Conservation (phyloP, 1,284 basidiomycete species). For the Flammula alnicola region DNA sequence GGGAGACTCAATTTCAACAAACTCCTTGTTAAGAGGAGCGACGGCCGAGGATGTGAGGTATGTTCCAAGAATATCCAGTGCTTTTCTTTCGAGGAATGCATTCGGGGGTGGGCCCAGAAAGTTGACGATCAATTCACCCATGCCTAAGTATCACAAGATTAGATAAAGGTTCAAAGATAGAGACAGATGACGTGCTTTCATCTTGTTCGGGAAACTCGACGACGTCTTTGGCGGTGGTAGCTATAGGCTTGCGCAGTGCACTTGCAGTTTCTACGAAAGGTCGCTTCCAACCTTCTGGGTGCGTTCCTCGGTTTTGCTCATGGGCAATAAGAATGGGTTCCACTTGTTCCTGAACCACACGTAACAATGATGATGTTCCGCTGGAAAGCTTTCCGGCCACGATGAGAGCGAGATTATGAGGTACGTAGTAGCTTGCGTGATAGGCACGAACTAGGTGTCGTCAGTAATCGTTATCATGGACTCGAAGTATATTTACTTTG, state of each 20-base stretch:
- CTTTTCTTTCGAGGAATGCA: conserved; percentile 82
- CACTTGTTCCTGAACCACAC: conserved; percentile 80
- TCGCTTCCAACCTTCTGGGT: conserved; percentile 86
- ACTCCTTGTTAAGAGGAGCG: conserved; percentile 92
- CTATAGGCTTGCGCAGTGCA: conserved; percentile 62
- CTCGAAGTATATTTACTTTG: conserved; percentile 68
- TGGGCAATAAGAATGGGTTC: conserved; percentile 83
- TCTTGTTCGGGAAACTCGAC: conserved; percentile 99
- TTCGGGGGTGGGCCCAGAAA: conserved; percentile 83
- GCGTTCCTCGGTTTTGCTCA: conserved; percentile 67
- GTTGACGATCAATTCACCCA: conserved; percentile 84
- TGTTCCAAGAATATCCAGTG: conserved; percentile 83
- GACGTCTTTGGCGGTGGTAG: conserved; percentile 58
- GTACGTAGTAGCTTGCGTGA: conserved; percentile 91
- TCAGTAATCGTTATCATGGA: neutral
- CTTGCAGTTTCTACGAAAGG: conserved; percentile 93
- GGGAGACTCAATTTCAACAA: conserved; percentile 91
- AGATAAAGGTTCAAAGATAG: conserved; percentile 6
- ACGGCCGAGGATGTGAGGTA: conserved; percentile 92
- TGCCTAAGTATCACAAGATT: conserved; percentile 34
- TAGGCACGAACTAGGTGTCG: conserved; percentile 79
- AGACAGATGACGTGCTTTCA: conserved; percentile 61
- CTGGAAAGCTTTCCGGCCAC: conserved; percentile 80
- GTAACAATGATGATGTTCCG: conserved; percentile 71
- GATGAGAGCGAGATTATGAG: conserved; percentile 90